These are phyloP conservation scores for Phytophthora cactorum DNA, from an alignment of 352 stramenopile species.

Conservation along the genomic window DNA sequence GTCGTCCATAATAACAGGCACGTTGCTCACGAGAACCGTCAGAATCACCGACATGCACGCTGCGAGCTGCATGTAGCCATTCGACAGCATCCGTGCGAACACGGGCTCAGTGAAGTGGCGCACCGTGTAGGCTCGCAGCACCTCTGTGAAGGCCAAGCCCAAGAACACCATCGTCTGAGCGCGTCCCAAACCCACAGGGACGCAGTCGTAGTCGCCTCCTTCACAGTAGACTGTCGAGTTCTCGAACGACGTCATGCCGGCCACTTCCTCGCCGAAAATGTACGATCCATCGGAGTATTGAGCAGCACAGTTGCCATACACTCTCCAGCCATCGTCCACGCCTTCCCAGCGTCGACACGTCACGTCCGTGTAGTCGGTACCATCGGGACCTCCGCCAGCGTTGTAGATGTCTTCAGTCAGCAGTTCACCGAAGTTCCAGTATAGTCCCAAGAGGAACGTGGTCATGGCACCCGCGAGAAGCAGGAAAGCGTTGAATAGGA, in stretches of 20 bases:
- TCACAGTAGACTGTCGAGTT: conserved; percentile 56
- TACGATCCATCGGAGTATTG: conserved; percentile 47
- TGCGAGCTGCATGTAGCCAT: conserved; percentile 71
- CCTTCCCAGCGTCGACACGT: conserved; percentile 65
- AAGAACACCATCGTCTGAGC: conserved; percentile 83
- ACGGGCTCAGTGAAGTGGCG: conserved; percentile 74
- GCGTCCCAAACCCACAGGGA: conserved; percentile 61
- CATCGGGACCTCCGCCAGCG: conserved; percentile 44
- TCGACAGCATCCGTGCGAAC: conserved; percentile 66
- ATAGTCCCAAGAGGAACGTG: conserved; percentile 65
- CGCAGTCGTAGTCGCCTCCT: conserved; percentile 64
- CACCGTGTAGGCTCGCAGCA: conserved; percentile 80
- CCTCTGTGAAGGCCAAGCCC: conserved; percentile 69
- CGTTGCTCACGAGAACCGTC: conserved; percentile 60
- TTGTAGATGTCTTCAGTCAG: conserved; percentile 61
- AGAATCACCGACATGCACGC: conserved; percentile 58
- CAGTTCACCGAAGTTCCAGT: conserved; percentile 75
- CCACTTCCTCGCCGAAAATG: conserved; percentile 56
- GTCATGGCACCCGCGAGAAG: conserved; percentile 49
- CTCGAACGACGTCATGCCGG: conserved; percentile 37
- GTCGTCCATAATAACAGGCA: conserved; percentile 63
- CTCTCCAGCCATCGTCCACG: conserved; percentile 51
- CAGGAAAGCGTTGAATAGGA: conserved; percentile 63
- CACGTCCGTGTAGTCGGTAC: conserved; percentile 60
- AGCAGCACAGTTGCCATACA: conserved; percentile 64